Base-by-base conservation (phyloP, 768 basidiomycete genomes). In the Galerina sulciceps region DNA sequence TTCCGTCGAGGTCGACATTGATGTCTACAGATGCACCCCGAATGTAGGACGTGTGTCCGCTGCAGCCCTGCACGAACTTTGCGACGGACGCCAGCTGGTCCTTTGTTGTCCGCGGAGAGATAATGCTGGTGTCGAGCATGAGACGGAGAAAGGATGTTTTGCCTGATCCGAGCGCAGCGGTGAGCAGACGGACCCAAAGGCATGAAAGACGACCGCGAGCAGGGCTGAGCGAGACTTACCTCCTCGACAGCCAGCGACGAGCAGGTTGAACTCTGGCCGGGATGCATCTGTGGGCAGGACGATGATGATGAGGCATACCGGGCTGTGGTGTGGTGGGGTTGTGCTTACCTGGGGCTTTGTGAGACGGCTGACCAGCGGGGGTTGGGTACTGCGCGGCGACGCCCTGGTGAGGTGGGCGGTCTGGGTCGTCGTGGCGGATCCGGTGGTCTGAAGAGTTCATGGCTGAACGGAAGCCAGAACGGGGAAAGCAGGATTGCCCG, bases 61-160 rank as follows among this genome's bases (percentile, higher is more conserved):
- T 84, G 76, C 75, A 89, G 52, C 87, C 88, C 68, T 91, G 90
- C 15, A 91, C 87, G 74, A 93, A 92, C 75, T 88, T 89, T 64
- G 91, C 91, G 70, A 91, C 86, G 69, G 86, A 86, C 52, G 85
- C 83, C 64, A 91, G 85, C 79, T 94, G 91, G 68, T 91, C 90
- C 69, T 85, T 87, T 47, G 84, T 79, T 53, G 85, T 83, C 18
- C 78, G 70, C 40, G 81, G 76, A 13, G 90, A 83, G 67, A 93
- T 79, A 70, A 83, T 78, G 78, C 83, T 83, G 63, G 93, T 91
- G 79, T 93, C 91, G 73, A 93, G 84, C 63, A 94, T 81, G 67
- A 93, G 89, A 57, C 91, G 86, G 69, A 93, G 87, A 69, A 94
- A 90, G 60, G 90, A 88, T 20, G 91, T 92, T 82, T 94, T 94